Evolutionary conservation across 2,329 filamentous ascomycete species (phyloP), one percentile per base, ranked within the genome.

Genomic region (Fusarium clavum): DNA sequence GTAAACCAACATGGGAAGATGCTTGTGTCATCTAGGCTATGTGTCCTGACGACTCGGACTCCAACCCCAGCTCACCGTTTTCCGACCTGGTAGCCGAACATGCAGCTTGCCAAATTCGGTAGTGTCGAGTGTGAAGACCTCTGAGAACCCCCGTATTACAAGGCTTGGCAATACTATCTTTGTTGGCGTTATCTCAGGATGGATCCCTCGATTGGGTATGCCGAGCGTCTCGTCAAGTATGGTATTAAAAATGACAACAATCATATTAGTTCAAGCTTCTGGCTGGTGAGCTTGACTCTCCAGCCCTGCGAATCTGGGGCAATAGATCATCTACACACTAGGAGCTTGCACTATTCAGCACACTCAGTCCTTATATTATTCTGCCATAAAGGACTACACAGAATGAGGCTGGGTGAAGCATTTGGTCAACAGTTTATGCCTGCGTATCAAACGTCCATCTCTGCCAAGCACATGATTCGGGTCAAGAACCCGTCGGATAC

Each of bases 71-170:
- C 61, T 66, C 67, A 70, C 67, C 63, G 62, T 61, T 64, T 65
- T 62, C 57, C 32, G 56, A 54, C 64, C 60, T 65, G 65, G 65
- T 73, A 75, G 61, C 54, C 55, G 32, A 52, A 27, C 53, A 72
- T 75, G 73, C 73, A 75, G 61, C 60, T 56, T 60, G 60, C 73
- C 64, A 73, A 62, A 75, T 72, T 70, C 52, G 73, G 73, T 54
- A 74, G 53, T 38, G 54, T 52, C 44, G 62, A 58, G 55, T 34
- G 58, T 46, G 48, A 67, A 59, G 67, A 66, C 11, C 34, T 30
- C 29, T 45, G 46, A 53, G 45, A 34, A 34, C 52, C 48, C 41
- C 51, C 43, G 41, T 57, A 60, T 57, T 55, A 45, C 40, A 52
- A 38, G 25, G 38, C 56, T 61, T 67, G 57, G 44, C 48, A 41